These are phyloP conservation scores for Aurantiochytrium sp. DNA, from an alignment of 108 stramenopile genomes.

Conservation along the genomic window DNA sequence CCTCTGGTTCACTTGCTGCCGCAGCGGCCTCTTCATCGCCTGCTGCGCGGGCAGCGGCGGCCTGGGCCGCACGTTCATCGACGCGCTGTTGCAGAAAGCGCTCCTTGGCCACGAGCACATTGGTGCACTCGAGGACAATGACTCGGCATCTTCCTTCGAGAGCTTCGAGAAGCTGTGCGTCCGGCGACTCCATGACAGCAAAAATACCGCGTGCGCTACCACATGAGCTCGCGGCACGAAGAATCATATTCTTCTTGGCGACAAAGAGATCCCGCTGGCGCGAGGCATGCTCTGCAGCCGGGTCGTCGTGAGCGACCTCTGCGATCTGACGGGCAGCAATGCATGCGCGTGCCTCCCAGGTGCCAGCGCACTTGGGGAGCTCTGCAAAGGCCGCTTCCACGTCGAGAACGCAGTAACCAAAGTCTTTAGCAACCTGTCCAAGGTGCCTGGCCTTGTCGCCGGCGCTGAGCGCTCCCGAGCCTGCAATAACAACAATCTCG, in stretches of 20 bases:
- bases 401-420: neutral
- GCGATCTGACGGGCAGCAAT: neutral
- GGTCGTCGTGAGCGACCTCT: neutral
- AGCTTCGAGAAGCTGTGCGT: neutral
- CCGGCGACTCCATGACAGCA: neutral
- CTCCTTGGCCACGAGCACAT: neutral
- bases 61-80: neutral
- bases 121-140: neutral
- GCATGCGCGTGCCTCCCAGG: neutral
- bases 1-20: neutral
- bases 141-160: neutral
- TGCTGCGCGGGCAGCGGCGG: neutral
- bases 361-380: neutral
- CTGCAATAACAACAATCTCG: neutral
- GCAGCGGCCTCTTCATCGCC: neutral
- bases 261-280: neutral
- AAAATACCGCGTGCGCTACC: neutral
- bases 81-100: neutral
- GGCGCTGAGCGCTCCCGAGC: neutral
- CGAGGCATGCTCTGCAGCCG: neutral
- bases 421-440: neutral
- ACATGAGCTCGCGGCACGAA: neutral
- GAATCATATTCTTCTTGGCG: neutral
- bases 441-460: neutral
- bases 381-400: neutral